Evolutionary conservation across 305 asterid genomes (phyloP), one percentile per base, ranked within the genome.

Genomic region (Petunia hybrid): DNA sequence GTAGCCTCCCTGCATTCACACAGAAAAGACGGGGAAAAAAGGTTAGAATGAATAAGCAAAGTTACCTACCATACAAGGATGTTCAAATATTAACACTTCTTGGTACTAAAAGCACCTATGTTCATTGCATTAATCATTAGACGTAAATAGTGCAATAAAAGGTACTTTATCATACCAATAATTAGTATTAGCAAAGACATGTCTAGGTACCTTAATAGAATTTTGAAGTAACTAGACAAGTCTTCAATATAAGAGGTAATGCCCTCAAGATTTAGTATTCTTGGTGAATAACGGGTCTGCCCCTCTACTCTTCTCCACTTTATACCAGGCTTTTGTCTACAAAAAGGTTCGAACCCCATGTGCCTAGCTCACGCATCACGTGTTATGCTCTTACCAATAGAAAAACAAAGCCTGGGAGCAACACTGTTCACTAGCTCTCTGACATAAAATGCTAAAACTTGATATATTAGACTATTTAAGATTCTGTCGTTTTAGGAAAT

Each of bases 1-100:
- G 88, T 84, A 94, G 92, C 85, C 93, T 87, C 83, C 99, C 99
- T 95, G 95, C 83, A 87, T 62, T 68, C 77, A 51, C 43, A 16
- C 35, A 57, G 2, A 35, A 57, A 16, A 57, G 63, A 46, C 9
- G 8, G 63, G 63, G 31, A 13, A 73, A 59, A 14, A 73, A 73
- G 51, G 63, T 51, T 73, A 73, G 36, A 22, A 71, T 6, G 31
- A 2, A 71, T 35, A 71, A 71, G 43, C 61, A 71, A 71, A 71
- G 77, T 48, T 42, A 46, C 31, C 12, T 35, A 71, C 61, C 10
- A 5, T 45, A 70, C 42, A 60, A 70, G 56, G 77, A 71, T 71
- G 42, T 31, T 31, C 6, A 71, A 46, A 31, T 46, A 45, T 46
- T 31, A 71, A 71, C 77, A 71, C 77, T 71, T 69, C 76, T 71